phyloP scores from a whole-genome alignment of 2,329 filamentous ascomycete genomes.

The Apiospora phragmitis region DNA sequence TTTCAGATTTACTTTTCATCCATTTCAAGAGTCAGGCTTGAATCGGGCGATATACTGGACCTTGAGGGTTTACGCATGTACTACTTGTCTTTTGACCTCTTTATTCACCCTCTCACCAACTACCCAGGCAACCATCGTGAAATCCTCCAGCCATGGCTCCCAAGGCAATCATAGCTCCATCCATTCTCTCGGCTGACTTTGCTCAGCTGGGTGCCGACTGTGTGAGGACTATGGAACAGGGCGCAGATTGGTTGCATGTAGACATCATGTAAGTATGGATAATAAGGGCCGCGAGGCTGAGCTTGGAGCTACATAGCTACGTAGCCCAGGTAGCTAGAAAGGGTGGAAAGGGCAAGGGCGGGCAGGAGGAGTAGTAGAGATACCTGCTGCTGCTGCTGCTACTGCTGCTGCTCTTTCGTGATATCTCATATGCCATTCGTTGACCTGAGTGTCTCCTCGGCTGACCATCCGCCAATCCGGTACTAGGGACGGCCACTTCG shows the following conservation, averaged over 20 bases:
- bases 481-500: conserved; percentile 94
- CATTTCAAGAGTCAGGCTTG: not conserved
- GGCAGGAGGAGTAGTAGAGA: not conserved
- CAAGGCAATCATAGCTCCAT: conserved; percentile 91
- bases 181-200: conserved; percentile 98
- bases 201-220: conserved; percentile 85
- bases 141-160: conserved; percentile 67
- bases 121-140: not conserved
- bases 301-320: conserved; percentile 7
- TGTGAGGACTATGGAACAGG: conserved; percentile 78
- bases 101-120: not conserved
- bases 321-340: not conserved
- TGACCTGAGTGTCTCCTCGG: not conserved
- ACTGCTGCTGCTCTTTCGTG: not conserved
- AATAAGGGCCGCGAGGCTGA: not conserved
- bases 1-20: not conserved
- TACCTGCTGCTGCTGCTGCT: not conserved
- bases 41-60: not conserved
- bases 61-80: not conserved
- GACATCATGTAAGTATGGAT: conserved; percentile 74
- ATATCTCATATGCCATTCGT: not conserved
- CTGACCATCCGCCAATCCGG: not conserved
- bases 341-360: not conserved
- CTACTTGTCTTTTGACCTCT: not conserved
- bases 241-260: conserved; percentile 91